phyloP scores from a whole-genome alignment of 2,329 filamentous ascomycete genomes.

The Rhynchosporium graminicola region DNA sequence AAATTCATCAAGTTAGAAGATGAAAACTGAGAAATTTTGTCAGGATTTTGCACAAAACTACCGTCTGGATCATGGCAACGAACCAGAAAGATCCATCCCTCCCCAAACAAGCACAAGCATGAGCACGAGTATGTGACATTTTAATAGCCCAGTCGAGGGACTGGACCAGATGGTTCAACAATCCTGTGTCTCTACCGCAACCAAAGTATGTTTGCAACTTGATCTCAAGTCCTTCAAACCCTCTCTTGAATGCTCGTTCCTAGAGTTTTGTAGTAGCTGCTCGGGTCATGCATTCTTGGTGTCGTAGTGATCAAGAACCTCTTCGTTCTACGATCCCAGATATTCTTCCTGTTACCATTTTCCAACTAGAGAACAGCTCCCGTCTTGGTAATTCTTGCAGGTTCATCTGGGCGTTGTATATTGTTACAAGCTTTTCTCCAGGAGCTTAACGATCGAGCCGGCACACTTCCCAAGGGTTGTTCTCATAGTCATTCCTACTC shows the following conservation, averaged over 20 bases:
- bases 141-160: slow-evolving; percentile 6
- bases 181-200: slow-evolving; percentile 14
- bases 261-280: slow-evolving; percentile 14
- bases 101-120: background rate
- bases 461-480: background rate
- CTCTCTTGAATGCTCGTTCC: slow-evolving; percentile 10
- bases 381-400: background rate
- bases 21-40: background rate
- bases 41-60: background rate
- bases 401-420: slow-evolving; percentile 10
- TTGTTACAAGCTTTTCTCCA: slow-evolving; percentile 14
- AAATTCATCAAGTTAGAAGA: background rate
- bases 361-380: slow-evolving; percentile 5
- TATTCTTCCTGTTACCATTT: background rate
- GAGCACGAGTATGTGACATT: background rate
- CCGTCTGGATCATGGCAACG: background rate
- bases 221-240: slow-evolving; percentile 1
- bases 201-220: slow-evolving; percentile 11
- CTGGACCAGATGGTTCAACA: slow-evolving; percentile 5
- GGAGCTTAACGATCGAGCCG: slow-evolving; percentile 14
- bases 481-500: background rate
- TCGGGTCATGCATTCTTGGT: slow-evolving; percentile 7
- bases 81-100: background rate
- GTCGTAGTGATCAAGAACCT: slow-evolving; percentile 14
- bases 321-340: slow-evolving; percentile 8